Evolutionary conservation across 176 grass and related monocot species (phyloP).

Genomic region (Oryza coarctata): DNA sequence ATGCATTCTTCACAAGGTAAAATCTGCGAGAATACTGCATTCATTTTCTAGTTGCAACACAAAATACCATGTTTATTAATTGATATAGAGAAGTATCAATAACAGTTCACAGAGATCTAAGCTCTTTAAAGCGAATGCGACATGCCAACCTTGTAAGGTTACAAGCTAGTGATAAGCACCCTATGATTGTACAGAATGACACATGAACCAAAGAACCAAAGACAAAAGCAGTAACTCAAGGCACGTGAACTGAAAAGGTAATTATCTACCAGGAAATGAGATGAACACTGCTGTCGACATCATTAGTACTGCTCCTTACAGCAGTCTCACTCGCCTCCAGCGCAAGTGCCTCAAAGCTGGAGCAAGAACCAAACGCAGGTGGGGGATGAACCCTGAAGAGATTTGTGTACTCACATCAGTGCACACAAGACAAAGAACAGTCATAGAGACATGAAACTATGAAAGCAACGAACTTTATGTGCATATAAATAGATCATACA

Average conservation of each 20-base stretch:
- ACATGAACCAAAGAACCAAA: neutral
- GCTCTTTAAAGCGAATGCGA: neutral
- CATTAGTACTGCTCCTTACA: conserved; percentile 16
- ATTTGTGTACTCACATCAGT: conserved; percentile 6
- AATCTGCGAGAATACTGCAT: neutral
- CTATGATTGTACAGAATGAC: neutral
- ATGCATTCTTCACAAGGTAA: neutral
- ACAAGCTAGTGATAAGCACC: neutral
- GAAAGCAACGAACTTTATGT: neutral
- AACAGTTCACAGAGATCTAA: neutral
- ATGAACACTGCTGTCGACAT: conserved; percentile 49
- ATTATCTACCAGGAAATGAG: conserved; percentile 48
- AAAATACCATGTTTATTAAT: neutral
- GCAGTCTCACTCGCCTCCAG: conserved; percentile 40
- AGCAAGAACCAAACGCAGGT: conserved; percentile 63
- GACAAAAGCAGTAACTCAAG: neutral
- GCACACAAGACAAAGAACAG: neutral
- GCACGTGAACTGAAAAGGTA: neutral
- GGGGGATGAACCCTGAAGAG: conserved; percentile 52
- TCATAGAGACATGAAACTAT: neutral
- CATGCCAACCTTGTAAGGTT: no score
- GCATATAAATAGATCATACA: neutral
- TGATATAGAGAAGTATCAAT: neutral
- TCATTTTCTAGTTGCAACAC: neutral
- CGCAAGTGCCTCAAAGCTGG: conserved; percentile 63